phyloP scores from a whole-genome alignment of 805 yeast species.

The Naumovozyma baii region DNA sequence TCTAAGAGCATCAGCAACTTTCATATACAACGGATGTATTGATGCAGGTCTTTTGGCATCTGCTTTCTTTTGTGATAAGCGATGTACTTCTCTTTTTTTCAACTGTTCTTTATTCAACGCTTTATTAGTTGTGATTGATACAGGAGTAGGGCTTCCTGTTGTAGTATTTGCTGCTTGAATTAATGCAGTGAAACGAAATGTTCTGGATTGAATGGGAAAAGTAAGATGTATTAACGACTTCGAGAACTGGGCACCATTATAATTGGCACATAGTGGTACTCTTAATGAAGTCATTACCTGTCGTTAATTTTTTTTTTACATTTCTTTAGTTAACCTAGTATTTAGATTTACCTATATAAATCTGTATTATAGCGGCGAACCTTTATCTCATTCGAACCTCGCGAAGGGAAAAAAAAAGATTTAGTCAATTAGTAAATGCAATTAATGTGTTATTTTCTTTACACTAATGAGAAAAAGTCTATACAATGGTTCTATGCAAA shows the following conservation, averaged over 20 bases:
- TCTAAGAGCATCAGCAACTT: constrained; percentile 60
- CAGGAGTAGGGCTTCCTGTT: not conserved
- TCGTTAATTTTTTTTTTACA: no score
- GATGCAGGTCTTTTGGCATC: constrained; percentile 37
- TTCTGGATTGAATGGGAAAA: not conserved
- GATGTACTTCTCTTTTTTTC: constrained; percentile 31
- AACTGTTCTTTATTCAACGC: constrained; percentile 24
- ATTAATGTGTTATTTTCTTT: not conserved
- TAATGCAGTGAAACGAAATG: constrained; percentile 8
- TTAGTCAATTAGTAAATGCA: no score
- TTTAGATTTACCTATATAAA: no score
- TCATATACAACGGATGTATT: constrained; percentile 57
- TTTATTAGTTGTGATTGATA: constrained; percentile 2
- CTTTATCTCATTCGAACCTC: no score
- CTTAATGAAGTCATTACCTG: no score
- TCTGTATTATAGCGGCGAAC: no score
- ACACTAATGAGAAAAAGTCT: no score
- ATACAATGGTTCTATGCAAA: not conserved
- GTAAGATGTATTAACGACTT: not conserved
- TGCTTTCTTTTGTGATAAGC: constrained; percentile 30
- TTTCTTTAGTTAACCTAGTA: no score
- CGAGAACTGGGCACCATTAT: no score
- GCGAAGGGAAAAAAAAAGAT: no score
- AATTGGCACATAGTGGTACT: no score
- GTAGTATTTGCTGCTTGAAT: constrained; percentile 4